Conservation (phyloP, 108 stramenopile genomes). For the Epithemia pelagica region DNA sequence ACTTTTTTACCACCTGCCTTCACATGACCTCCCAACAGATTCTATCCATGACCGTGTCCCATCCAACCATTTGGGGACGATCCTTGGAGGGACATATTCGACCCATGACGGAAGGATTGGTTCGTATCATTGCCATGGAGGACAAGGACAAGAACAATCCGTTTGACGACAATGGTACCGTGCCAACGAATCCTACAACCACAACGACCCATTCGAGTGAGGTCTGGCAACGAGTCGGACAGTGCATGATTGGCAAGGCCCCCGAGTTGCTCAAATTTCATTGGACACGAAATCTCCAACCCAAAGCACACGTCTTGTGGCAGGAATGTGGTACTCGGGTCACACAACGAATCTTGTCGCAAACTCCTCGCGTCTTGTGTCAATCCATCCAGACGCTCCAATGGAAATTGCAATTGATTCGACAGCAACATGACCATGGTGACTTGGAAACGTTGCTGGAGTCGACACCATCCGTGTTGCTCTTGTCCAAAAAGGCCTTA, state of each 20-base stretch:
- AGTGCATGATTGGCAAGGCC: neutral
- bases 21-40: neutral
- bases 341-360: neutral
- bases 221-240: neutral
- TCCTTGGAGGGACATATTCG: constrained; percentile 8
- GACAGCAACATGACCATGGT: neutral
- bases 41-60: neutral
- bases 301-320: constrained; percentile 1
- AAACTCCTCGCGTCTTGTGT: constrained; percentile 2
- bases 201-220: too few species aligned
- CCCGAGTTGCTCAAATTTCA: constrained; percentile 6
- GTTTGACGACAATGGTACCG: neutral
- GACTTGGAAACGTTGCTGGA: neutral
- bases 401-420: constrained; percentile 7
- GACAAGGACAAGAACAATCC: neutral
- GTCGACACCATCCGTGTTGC: constrained; percentile 7
- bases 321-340: neutral
- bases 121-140: neutral
- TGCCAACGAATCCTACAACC: too few species aligned
- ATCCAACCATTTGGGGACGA: constrained; percentile 8
- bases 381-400: constrained; percentile 8
- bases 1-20: constrained; percentile 2
- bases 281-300: constrained; percentile 6
- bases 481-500: neutral
- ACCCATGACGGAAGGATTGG: constrained; percentile 5